Percentiles rank a stretch among this genome's conserved stretches.
phyloP scores from a whole-genome alignment of 23 red algal species.

The Chondrus crispus region DNA sequence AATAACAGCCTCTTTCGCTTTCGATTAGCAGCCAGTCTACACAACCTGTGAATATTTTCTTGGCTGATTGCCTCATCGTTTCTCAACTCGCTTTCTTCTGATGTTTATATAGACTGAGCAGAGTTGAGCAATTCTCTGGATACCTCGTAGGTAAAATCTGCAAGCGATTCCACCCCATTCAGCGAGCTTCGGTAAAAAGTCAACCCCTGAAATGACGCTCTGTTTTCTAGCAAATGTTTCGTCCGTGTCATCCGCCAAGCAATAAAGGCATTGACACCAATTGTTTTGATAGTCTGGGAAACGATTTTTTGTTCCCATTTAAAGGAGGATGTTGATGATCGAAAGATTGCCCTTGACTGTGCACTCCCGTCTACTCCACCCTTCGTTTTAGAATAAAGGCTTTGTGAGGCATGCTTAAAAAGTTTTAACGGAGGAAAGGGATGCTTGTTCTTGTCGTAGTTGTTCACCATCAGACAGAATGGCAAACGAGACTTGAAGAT shows the following conservation, averaged over 20 bases:
- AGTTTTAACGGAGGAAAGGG: not conserved
- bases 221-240: not conserved
- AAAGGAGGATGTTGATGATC: not conserved
- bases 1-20: conserved; percentile 26
- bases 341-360: not conserved
- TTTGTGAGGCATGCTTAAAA: not conserved
- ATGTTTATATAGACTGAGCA: not conserved
- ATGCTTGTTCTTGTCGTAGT: not conserved
- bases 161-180: not conserved
- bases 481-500: not conserved
- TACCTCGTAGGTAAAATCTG: not conserved
- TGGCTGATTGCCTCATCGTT: not conserved
- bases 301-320: conserved; percentile 12
- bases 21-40: not conserved
- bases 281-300: not conserved
- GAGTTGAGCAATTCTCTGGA: not conserved
- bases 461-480: not conserved
- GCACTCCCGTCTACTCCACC: not conserved
- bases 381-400: not conserved
- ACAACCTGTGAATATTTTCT: not conserved
- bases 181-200: not conserved
- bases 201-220: not conserved
- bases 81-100: not conserved
- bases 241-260: not conserved
- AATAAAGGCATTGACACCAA: not conserved